Percentiles rank a stretch among this genome's conserved stretches.
phyloP scores from a whole-genome alignment of 106 monocot genomes.

The Dactylorhiza incarnata region DNA sequence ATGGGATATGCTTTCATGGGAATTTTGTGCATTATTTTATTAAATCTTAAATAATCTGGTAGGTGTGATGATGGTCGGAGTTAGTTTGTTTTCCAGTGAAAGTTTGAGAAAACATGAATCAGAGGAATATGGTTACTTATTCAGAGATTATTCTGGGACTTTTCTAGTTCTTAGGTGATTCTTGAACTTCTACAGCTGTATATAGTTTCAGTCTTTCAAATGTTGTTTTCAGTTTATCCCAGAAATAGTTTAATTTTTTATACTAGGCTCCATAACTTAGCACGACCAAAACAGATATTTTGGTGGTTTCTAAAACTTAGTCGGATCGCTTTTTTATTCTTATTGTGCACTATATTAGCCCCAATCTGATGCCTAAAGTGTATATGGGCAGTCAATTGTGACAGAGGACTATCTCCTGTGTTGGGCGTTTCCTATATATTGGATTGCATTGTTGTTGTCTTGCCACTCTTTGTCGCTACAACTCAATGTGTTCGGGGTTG shows the following conservation, averaged over 20 bases:
- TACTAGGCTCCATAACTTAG: background rate
- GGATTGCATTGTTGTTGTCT: background rate
- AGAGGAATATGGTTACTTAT: background rate
- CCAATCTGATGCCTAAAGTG: background rate
- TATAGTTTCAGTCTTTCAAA: background rate
- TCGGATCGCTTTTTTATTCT: background rate
- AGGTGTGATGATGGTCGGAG: background rate
- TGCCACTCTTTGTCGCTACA: background rate
- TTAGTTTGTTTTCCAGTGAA: background rate
- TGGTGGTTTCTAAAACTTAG: background rate
- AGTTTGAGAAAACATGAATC: background rate
- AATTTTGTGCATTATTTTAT: background rate
- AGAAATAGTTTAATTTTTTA: background rate
- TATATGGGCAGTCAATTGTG: background rate
- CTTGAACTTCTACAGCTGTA: background rate
- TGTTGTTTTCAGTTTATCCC: background rate
- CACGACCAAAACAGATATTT: background rate
- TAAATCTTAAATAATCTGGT: background rate
- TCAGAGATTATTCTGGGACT: background rate
- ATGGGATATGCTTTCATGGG: background rate
- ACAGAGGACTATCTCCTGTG: background rate
- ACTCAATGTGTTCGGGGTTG: background rate
- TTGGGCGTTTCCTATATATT: background rate
- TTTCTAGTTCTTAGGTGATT: background rate
- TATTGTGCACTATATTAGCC: background rate